Conservation (phyloP, 2,329 filamentous ascomycete genomes). For the Cladosporium halotolerans region DNA sequence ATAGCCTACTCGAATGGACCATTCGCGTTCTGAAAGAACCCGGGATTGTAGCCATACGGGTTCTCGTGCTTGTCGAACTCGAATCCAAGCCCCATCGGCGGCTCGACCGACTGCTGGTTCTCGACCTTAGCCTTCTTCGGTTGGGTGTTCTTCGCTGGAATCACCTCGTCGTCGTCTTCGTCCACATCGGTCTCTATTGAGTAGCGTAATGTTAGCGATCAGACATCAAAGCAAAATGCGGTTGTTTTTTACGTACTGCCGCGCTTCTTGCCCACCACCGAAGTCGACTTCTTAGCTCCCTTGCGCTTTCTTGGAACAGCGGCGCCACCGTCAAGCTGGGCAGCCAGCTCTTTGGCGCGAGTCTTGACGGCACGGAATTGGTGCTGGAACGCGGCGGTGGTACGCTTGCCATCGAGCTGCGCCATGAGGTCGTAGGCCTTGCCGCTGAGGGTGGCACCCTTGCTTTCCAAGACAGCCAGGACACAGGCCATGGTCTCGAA, state of each 20-base stretch:
- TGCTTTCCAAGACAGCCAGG: constrained; percentile 15
- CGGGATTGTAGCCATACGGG: neutral
- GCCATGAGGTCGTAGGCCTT: constrained; percentile 27
- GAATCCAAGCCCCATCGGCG: too few relatives aligned
- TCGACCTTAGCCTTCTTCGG: neutral
- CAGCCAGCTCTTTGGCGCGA: constrained; percentile 22
- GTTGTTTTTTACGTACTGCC: constrained; percentile 1
- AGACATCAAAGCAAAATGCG: neutral
- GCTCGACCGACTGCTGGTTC: neutral
- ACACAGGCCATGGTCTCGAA: constrained; percentile 22
- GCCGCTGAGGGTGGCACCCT: constrained; percentile 15
- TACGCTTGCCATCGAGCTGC: constrained; percentile 18
- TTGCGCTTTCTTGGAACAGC: too few relatives aligned
- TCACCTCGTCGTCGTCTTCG: constrained; percentile 14
- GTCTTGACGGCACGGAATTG: constrained; percentile 25
- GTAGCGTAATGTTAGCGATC: neutral
- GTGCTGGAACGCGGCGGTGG: constrained; percentile 21
- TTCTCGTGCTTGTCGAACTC: constrained; percentile 1
- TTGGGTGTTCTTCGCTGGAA: constrained; percentile 16
- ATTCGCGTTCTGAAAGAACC: constrained; percentile 3
- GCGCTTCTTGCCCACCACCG: constrained; percentile 11
- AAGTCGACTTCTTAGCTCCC: neutral
- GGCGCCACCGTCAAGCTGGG: constrained; percentile 6
- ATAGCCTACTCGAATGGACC: too few relatives aligned
- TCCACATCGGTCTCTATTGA: constrained; percentile 4